These are phyloP conservation scores for Metrosideros polymorpha DNA, from an alignment of 441 rosid genomes.

Conservation along the genomic window DNA sequence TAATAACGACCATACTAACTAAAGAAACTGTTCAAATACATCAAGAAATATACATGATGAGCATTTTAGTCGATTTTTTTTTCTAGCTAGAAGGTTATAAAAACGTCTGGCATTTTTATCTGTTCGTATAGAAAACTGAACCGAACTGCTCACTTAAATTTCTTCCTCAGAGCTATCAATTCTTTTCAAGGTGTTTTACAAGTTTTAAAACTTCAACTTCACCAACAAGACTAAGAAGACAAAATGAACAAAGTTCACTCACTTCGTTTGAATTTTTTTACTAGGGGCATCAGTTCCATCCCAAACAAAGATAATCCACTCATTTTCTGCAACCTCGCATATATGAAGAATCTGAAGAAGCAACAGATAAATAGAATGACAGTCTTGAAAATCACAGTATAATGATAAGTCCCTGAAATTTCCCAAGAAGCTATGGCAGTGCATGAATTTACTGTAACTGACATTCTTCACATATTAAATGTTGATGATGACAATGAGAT, in stretches of 20 bases:
- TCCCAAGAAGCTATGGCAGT: neutral
- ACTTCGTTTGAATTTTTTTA: conserved; percentile 32
- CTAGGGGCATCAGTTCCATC: conserved; percentile 92
- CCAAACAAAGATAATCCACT: conserved; percentile 60
- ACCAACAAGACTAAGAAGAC: neutral
- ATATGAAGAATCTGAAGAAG: conserved; percentile 54
- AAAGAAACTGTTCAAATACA: neutral
- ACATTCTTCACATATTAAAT: neutral
- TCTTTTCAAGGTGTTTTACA: neutral
- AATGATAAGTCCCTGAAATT: neutral
- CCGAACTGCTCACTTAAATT: neutral
- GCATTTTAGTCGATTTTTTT: neutral
- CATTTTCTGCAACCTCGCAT: conserved; percentile 26
- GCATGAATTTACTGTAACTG: neutral
- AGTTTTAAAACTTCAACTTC: neutral
- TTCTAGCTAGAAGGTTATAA: neutral
- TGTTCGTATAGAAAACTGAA: neutral
- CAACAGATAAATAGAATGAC: conserved; percentile 1
- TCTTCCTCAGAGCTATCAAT: neutral
- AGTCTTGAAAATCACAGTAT: neutral
- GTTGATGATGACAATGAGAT: neutral
- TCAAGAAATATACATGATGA: neutral
- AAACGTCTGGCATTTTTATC: neutral
- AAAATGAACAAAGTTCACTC: conserved; percentile 19
- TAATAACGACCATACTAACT: neutral